phyloP scores from a whole-genome alignment of 441 rosid species.

The Erodium chrysanthum region DNA sequence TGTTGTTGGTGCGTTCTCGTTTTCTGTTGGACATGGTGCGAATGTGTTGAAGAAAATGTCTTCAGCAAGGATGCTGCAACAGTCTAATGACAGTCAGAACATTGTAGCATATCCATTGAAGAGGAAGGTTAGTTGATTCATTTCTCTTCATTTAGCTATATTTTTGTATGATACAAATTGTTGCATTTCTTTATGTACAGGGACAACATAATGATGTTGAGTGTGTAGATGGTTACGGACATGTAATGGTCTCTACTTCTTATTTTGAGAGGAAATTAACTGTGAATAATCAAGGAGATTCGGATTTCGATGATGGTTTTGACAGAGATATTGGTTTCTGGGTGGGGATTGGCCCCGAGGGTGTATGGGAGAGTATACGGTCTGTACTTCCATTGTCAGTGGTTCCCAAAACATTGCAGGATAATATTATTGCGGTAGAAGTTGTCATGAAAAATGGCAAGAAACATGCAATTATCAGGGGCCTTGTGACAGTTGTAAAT shows the following conservation, averaged over 20 bases:
- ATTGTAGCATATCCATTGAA: conserved; percentile 49
- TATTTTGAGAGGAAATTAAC: conserved; percentile 63
- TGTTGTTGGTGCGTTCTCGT: conserved; percentile 81
- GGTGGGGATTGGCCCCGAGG: conserved; percentile 56
- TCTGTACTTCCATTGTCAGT: conserved; percentile 79
- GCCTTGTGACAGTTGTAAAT: conserved; percentile 75
- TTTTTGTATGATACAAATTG: not conserved
- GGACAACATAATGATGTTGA: conserved; percentile 41
- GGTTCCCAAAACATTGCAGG: conserved; percentile 56
- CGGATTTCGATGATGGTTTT: conserved; percentile 32
- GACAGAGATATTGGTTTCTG: conserved; percentile 83
- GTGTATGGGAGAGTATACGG: conserved; percentile 76
- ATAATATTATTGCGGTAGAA: conserved; percentile 78
- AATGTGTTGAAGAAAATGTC: conserved; percentile 58
- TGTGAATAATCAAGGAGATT: conserved; percentile 46
- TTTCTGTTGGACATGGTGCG: conserved; percentile 71
- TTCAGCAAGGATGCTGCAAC: conserved; percentile 71
- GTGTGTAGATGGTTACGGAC: conserved; percentile 47
- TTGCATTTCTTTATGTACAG: conserved; percentile 23
- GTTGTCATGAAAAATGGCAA: conserved; percentile 82
- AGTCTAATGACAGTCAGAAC: conserved; percentile 43
- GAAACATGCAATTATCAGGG: conserved; percentile 88
- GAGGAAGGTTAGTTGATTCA: conserved; percentile 51
- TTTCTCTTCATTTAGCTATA: not conserved
- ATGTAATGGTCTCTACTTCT: conserved; percentile 62